phyloP scores from a whole-genome alignment of 192 early-diverging fungal genomes.

The Rhizophagus sp. region DNA sequence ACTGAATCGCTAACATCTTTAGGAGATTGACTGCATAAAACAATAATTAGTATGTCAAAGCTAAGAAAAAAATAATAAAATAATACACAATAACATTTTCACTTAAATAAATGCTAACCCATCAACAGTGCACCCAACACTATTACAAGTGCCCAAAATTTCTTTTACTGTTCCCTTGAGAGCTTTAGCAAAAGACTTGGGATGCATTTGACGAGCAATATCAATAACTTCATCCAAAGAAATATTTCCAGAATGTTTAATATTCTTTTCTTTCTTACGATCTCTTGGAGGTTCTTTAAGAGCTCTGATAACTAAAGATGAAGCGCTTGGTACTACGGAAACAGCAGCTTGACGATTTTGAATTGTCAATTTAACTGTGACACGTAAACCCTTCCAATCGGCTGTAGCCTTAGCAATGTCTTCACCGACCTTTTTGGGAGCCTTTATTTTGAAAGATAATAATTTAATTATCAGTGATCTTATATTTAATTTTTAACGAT shows the following conservation, averaged over 20 bases:
- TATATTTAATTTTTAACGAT: background rate
- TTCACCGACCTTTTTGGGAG: slow-evolving; percentile 99
- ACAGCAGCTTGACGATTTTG: slow-evolving; percentile 99
- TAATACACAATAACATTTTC: too few species aligned
- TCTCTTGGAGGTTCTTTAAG: slow-evolving; percentile 97
- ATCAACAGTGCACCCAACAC: slow-evolving; percentile 98
- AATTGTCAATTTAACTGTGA: slow-evolving; percentile 97
- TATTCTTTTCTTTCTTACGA: slow-evolving; percentile 99
- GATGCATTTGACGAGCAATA: slow-evolving; percentile 93
- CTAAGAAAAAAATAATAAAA: background rate
- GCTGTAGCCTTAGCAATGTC: slow-evolving; percentile 99
- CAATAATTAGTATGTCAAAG: background rate
- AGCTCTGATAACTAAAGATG: slow-evolving; percentile 94
- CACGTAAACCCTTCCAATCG: slow-evolving; percentile 98
- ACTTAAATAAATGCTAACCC: slow-evolving; percentile 33
- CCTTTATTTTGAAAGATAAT: slow-evolving; percentile 38
- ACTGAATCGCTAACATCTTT: slow-evolving; percentile 85
- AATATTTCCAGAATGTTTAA: slow-evolving; percentile 97
- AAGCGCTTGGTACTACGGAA: slow-evolving; percentile 94
- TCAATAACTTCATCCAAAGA: slow-evolving; percentile 92
- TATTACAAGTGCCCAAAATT: slow-evolving; percentile 94
- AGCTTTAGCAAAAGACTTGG: slow-evolving; percentile 94
- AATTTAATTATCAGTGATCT: background rate
- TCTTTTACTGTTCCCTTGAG: slow-evolving; percentile 94
- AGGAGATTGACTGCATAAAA: slow-evolving; percentile 68